Evolutionary conservation across 106 monocot species (phyloP), one percentile per base, ranked within the genome.

Genomic region (Cymbidium sinense): DNA sequence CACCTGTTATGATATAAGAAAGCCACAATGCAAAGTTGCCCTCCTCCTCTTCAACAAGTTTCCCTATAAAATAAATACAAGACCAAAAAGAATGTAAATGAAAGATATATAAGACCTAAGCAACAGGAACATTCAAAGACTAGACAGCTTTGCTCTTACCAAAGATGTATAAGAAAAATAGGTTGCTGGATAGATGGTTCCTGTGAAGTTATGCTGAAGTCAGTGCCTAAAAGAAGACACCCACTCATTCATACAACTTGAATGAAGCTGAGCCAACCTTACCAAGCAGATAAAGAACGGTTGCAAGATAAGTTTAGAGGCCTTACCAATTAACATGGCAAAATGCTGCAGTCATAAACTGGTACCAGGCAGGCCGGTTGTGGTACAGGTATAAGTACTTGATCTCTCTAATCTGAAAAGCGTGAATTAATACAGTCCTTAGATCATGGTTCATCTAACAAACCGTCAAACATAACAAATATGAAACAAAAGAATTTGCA

Each of bases 21-120:
- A 99, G 84, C 99, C 99, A 99, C 84, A 99, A 77, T 31, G 87
- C 99, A 73, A 99, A 84, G 55, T 81, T 92, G 44, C 99, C 99
- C 86, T 99, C 95, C 81, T 99, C 99, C 78, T 99, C 99, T 81
- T 99, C 99, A 77, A 99, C 95, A 62, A 99, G 90, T 81, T 99
- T 99, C 74, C 99, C 99, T 99, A 75, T 37, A 50, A 80, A 1
- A 39, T 39, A 39, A 39, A 39, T 39, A 39, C 7, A 39, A n/a
- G n/a, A 39, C 72, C 31, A 65, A 50, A 69, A 33, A 47, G 44
- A 69, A 69, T 3, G 61, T 50, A 34, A 74, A 13, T 55, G 25
- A 74, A 41, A 55, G 23, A 65, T 80, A n/a, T n/a, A 74, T 33
- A 70, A 41, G 3, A 77, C 12, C 54, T 67, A 41, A 78, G 1